A percentile compares a stretch with the other conserved stretches of the same genome.
These are phyloP conservation scores for Trichaptum fuscoviolaceum DNA, from an alignment of 768 basidiomycete genomes.

Conservation along the genomic window DNA sequence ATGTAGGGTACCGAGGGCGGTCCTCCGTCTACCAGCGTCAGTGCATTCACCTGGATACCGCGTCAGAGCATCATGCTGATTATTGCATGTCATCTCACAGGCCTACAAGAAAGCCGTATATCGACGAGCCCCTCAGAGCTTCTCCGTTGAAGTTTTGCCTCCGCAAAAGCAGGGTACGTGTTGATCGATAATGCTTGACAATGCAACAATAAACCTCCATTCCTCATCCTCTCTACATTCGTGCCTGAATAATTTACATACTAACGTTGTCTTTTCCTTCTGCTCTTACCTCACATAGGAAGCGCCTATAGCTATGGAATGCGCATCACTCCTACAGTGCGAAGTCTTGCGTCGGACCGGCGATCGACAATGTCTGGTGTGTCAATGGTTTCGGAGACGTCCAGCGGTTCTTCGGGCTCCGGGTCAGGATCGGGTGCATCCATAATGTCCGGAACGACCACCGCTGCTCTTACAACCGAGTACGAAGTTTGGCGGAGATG, in stretches of 20 bases:
- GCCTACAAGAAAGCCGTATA: slow-evolving; percentile 57
- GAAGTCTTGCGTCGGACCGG: slow-evolving; percentile 16
- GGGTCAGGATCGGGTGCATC: slow-evolving; percentile 14
- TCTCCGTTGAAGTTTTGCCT: slow-evolving; percentile 52
- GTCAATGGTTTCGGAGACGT: slow-evolving; percentile 16
- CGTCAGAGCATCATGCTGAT: neutral
- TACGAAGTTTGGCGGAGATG: slow-evolving; percentile 78
- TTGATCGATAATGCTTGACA: slow-evolving; percentile 9
- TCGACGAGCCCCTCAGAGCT: slow-evolving; percentile 51
- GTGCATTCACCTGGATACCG: neutral
- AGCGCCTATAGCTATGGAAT: slow-evolving; percentile 56
- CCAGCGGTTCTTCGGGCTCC: neutral
- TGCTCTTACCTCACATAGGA: slow-evolving; percentile 29
- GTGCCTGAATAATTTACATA: neutral
- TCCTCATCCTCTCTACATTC: neutral
- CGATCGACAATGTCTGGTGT: slow-evolving; percentile 33
- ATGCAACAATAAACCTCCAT: slow-evolving; percentile 8
- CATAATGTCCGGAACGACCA: slow-evolving; percentile 21
- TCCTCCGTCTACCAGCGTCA: slow-evolving; percentile 3
- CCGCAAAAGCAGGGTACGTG: slow-evolving; percentile 52
- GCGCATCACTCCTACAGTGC: slow-evolving; percentile 46
- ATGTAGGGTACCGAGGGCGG: neutral
- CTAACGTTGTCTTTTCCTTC: neutral
- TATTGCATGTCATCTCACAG: slow-evolving; percentile 33
- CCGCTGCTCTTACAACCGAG: slow-evolving; percentile 30